Base-by-base conservation (phyloP, 1,139 yeast species). In the Pneumocystis wakefieldiae region DNA sequence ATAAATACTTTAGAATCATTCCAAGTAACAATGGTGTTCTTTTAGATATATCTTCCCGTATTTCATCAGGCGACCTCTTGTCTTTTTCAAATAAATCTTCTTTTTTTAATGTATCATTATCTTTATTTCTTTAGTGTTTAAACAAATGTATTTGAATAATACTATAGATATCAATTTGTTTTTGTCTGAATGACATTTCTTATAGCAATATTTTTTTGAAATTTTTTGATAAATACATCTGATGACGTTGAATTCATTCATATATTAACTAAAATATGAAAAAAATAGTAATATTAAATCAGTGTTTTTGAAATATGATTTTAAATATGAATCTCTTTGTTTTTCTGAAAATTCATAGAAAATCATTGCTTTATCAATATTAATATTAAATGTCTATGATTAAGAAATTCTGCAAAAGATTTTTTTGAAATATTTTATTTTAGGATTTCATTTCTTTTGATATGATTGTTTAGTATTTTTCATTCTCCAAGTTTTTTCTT, bases 61-160 rank as follows among this genome's bases (percentile, higher is more conserved):
- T 53, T 53, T 61, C 59, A 14, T 61, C 62, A 15, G 62, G 35
- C n/a, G 59, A 35, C 29, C 19, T 37, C 32, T 53, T 29, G 15
- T 59, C 60, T 17, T 36, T 32, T 38, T 59, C n/a, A 48, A 41
- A 61, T 48, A 61, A 29, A 48, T 61, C 62, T 61, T 61, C 59
- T 29, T 53, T 19, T 32, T 48, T 61, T 19, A 61, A 48, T 32
- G 15, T 32, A 19, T 48, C 59, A 19, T 12, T 12, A 8, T 19
- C 55, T 48, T 8, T 12, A 24, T 48, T 28, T 12, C 28, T 24
- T 48, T 24, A 48, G 12, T 24, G 3, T 24, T 48, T 48, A 19
- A 24, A 10, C 12, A 48, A 48, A 10, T 28, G 24, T 8, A 24
- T 24, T 24, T 24, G 12, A 24, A 24, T 10, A 48, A 48, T 48